Percentiles rank a stretch among this genome's conserved stretches.
Evolutionary conservation across 2,329 filamentous ascomycete genomes (phyloP).

Genomic region (Cytospora mali): DNA sequence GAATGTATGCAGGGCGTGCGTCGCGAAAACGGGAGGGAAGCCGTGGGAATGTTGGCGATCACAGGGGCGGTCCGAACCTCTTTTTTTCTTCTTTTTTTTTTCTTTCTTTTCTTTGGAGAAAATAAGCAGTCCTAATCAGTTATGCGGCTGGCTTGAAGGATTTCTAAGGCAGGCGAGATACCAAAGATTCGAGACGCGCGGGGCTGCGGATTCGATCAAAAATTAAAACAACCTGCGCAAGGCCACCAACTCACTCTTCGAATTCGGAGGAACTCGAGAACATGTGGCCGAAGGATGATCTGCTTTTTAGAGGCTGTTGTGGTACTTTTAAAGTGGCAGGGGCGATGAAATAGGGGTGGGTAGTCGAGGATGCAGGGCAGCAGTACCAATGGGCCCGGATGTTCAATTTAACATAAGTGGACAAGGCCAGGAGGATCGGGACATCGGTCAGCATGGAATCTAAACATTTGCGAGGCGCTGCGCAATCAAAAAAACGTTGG

Average conservation of each 20-base stretch:
- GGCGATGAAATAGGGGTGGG: slow-evolving; percentile 15
- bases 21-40: neutral
- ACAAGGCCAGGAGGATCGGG: slow-evolving; percentile 24
- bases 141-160: slow-evolving; percentile 12
- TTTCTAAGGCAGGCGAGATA: slow-evolving; percentile 9
- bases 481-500: slow-evolving; percentile 19
- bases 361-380: slow-evolving; percentile 22
- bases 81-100: no score
- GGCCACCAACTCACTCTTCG: slow-evolving; percentile 12
- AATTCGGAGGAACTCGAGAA: slow-evolving; percentile 17
- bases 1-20: neutral
- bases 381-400: slow-evolving; percentile 16
- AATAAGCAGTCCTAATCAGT: slow-evolving; percentile 5
- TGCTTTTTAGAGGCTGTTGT: slow-evolving; percentile 5
- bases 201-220: slow-evolving; percentile 9
- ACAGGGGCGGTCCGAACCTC: slow-evolving; percentile 8
- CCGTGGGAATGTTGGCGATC: neutral
- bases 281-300: slow-evolving; percentile 24
- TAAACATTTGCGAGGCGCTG: slow-evolving; percentile 9
- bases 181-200: slow-evolving; percentile 12
- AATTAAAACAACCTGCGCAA: slow-evolving; percentile 15
- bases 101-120: neutral
- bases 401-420: slow-evolving; percentile 29
- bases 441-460: neutral
- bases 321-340: slow-evolving; percentile 17